These are phyloP conservation scores for Orbilia quercus DNA, from an alignment of 2,329 filamentous ascomycete genomes.

Conservation along the genomic window DNA sequence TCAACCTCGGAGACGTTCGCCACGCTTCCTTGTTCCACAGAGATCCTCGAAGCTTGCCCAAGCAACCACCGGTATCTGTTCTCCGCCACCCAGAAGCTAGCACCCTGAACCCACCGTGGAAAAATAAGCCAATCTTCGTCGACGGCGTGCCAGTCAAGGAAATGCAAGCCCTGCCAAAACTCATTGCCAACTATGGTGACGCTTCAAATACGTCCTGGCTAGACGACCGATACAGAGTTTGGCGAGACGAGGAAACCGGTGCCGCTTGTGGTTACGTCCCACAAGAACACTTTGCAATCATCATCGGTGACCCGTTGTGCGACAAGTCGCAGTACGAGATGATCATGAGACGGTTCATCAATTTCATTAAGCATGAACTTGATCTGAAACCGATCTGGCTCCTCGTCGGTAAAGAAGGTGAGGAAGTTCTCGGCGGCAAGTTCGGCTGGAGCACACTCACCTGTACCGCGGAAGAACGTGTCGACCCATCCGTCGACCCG, in stretches of 20 bases:
- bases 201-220: slow-evolving; percentile 94
- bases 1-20: slow-evolving; percentile 88
- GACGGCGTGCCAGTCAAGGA: slow-evolving; percentile 65
- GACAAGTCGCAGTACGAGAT: slow-evolving; percentile 72
- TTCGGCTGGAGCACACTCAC: slow-evolving; percentile 89
- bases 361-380: slow-evolving; percentile 77
- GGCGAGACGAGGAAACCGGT: slow-evolving; percentile 81
- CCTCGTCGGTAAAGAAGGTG: slow-evolving; percentile 80
- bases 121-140: slow-evolving; percentile 64
- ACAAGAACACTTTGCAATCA: slow-evolving; percentile 80
- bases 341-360: slow-evolving; percentile 69
- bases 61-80: slow-evolving; percentile 70
- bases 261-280: slow-evolving; percentile 86
- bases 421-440: slow-evolving; percentile 81
- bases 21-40: slow-evolving; percentile 87
- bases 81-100: slow-evolving; percentile 90
- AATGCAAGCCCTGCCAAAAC: slow-evolving; percentile 80
- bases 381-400: slow-evolving; percentile 87
- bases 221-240: slow-evolving; percentile 86
- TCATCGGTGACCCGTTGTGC: slow-evolving; percentile 88
- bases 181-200: slow-evolving; percentile 95
- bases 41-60: slow-evolving; percentile 86
- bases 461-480: slow-evolving; percentile 87
- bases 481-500: slow-evolving; percentile 77
- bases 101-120: slow-evolving; percentile 77